Conservation (phyloP, 371 early-diverging fungal genomes). For the Lichtheimia corymbifera region DNA sequence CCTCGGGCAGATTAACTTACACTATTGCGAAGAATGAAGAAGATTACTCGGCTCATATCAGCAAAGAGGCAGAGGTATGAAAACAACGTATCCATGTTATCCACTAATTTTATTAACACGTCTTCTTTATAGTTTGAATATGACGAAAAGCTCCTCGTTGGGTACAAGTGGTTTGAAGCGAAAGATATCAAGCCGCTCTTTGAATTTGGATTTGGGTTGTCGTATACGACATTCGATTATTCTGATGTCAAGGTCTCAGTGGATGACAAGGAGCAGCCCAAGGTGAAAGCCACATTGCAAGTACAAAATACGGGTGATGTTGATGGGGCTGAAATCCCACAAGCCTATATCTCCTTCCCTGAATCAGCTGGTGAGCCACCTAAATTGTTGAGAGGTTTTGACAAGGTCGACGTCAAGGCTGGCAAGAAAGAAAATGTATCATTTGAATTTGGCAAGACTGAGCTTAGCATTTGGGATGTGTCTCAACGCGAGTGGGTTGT, state of each 20-base stretch:
- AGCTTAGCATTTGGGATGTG: conserved; percentile 41
- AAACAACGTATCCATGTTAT: no score
- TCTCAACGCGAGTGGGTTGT: conserved; percentile 26
- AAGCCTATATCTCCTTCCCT: conserved; percentile 53
- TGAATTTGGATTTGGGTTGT: conserved; percentile 58
- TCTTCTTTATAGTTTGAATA: conserved; percentile 33
- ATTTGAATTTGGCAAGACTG: conserved; percentile 20
- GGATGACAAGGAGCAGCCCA: background rate
- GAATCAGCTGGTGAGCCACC: conserved; percentile 33
- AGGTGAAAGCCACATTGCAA: conserved; percentile 21
- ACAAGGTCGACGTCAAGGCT: conserved; percentile 30
- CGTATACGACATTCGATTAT: conserved; percentile 56
- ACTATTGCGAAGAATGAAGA: conserved; percentile 29
- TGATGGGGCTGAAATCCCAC: conserved; percentile 54
- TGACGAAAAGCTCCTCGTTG: conserved; percentile 48
- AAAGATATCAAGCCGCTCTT: conserved; percentile 46
- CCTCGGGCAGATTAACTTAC: conserved; percentile 57
- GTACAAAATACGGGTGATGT: conserved; percentile 45
- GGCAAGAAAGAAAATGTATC: conserved; percentile 21
- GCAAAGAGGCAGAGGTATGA: conserved; percentile 25
- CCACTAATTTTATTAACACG: background rate
- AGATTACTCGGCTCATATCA: conserved; percentile 42
- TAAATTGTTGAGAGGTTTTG: conserved; percentile 49
- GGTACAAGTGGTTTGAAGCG: conserved; percentile 51
- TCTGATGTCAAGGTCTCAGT: background rate